Base-by-base conservation (phyloP, 208 protist species). In the Trichomonas tenax region DNA sequence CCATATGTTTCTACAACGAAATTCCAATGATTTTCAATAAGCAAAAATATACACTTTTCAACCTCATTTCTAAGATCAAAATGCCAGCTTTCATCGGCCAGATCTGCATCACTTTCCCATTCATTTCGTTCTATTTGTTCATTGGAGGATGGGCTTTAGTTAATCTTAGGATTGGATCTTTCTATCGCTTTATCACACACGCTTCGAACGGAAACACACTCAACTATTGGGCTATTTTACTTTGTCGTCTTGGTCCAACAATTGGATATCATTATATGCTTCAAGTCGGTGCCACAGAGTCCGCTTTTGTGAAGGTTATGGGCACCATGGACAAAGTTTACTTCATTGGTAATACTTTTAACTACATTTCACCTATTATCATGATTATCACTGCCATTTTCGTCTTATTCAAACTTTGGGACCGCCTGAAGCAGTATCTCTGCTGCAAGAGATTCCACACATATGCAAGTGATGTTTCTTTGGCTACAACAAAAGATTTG, bases 211-310 rank as follows among this genome's bases (percentile, higher is more conserved):
- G 23, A 23, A 93, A 93, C 38, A 93, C 86, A 17, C n/a, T 93
- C 9, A 93, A 93, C n/a, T 93, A 93, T 26, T 93, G 41, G 15
- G 23, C 86, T 0, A 93, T 51, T 51, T 44, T 93, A 2, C 10
- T 93, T 0, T 48, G 44, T 93, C 40, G 86, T 40, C 44, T 93
- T 51, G 86, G 86, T 9, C 86, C 86, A 51, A 93, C 86, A 58
- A 51, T 93, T 38, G 86, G 86, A 26, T 93, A 41, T 41, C 86
- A 93, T 51, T 93, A 93, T 38, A 93, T 93, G 86, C 44, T 48
- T 6, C 86, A 93, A 93, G 44, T 93, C 38, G 86, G 86, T 2
- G 86, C 86, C 10, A 26, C 41, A 41, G 44, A 51, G 15, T 21
- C 23, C 38, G 44, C 41, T n/a, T 93, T 93, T 31, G n/a, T 44